Evolutionary conservation across 352 stramenopile species (phyloP).

Genomic region (Globisporangium nagaii): DNA sequence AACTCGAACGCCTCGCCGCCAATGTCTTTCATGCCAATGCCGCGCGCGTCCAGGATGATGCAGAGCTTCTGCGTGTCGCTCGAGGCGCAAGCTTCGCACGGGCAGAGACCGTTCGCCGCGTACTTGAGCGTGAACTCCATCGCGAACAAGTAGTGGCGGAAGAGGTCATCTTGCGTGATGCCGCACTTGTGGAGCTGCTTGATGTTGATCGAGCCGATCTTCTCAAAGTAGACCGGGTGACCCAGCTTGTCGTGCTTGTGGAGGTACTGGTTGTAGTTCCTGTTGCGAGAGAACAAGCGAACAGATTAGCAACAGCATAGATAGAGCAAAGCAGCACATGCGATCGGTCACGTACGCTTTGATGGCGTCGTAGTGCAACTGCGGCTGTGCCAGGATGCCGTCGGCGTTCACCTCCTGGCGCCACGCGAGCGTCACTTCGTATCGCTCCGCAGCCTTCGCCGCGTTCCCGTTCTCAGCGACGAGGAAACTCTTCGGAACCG

Average conservation of each 20-base stretch:
- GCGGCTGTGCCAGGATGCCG: constrained; percentile 47
- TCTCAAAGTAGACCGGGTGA: constrained; percentile 78
- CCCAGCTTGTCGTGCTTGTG: constrained; percentile 80
- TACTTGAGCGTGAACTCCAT: constrained; percentile 86
- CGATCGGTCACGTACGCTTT: constrained; percentile 49
- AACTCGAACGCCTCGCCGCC: constrained; percentile 79
- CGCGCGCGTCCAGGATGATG: constrained; percentile 64
- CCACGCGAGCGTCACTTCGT: constrained; percentile 65
- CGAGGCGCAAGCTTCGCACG: constrained; percentile 42
- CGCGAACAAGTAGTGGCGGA: constrained; percentile 78
- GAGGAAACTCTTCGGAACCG: constrained; percentile 43
- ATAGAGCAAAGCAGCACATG: not conserved
- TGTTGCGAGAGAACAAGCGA: constrained; percentile 15
- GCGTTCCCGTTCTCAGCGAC: constrained; percentile 64
- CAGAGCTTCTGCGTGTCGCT: constrained; percentile 75
- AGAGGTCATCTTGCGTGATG: constrained; percentile 63
- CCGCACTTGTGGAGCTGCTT: constrained; percentile 62
- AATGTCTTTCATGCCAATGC: constrained; percentile 75
- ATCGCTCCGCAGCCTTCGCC: constrained; percentile 51
- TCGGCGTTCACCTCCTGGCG: constrained; percentile 73
- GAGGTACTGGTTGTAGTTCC: constrained; percentile 71
- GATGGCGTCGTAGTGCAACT: constrained; percentile 60
- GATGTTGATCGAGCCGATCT: constrained; percentile 80
- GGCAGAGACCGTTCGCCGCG: constrained; percentile 46
- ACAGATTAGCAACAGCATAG: not conserved